These are phyloP conservation scores for Fistulifera solaris DNA, from an alignment of 108 stramenopile genomes.

Conservation along the genomic window DNA sequence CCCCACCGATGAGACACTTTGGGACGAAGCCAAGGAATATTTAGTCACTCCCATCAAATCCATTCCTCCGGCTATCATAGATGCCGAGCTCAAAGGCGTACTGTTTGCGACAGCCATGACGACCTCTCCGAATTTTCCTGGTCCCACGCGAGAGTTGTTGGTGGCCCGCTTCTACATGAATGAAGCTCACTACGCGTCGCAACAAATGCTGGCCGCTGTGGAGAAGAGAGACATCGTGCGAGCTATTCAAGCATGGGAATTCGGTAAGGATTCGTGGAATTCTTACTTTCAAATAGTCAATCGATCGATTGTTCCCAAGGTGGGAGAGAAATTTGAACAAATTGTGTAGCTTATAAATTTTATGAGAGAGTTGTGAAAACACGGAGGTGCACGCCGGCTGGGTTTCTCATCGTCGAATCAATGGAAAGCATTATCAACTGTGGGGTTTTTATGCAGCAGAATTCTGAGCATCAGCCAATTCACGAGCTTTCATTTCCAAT, in stretches of 20 bases:
- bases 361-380: too few species aligned
- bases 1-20: slow-evolving; percentile 7
- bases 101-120: slow-evolving; percentile 52
- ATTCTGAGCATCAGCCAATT: neutral
- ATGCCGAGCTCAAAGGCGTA: slow-evolving; percentile 56
- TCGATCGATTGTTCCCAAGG: slow-evolving; percentile 44
- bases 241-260: slow-evolving; percentile 51
- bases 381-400: too few species aligned
- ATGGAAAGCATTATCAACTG: too few species aligned
- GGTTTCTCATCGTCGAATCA: too few species aligned
- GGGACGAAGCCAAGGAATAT: slow-evolving; percentile 27
- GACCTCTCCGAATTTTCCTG: slow-evolving; percentile 47
- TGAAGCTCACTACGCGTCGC: slow-evolving; percentile 39
- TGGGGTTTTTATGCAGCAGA: neutral
- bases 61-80: slow-evolving; percentile 41
- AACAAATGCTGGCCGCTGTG: slow-evolving; percentile 33
- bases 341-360: slow-evolving; percentile 7
- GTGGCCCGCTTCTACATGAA: slow-evolving; percentile 65
- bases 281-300: slow-evolving; percentile 59
- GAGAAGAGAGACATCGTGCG: slow-evolving; percentile 23
- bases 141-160: slow-evolving; percentile 41
- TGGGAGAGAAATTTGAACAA: slow-evolving; percentile 54
- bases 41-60: slow-evolving; percentile 19
- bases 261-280: slow-evolving; percentile 65
- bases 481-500: slow-evolving; percentile 1